Conservation (phyloP, 169 alveolate species). For the Cryptosporidium viatorum region DNA sequence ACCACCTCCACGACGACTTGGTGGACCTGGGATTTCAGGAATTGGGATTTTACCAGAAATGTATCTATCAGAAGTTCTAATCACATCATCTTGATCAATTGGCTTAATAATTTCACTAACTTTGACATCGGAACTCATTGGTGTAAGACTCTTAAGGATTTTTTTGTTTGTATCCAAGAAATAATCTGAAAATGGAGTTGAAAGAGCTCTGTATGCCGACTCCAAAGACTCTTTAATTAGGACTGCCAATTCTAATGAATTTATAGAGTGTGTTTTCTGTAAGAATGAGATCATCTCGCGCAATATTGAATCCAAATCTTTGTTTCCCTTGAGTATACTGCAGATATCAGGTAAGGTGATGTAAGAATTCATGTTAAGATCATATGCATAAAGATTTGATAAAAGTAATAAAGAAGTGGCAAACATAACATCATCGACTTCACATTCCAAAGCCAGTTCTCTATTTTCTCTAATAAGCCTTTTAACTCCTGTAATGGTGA, state of each 20-base stretch:
- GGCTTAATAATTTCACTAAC: constrained; percentile 23
- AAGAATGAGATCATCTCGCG: not conserved
- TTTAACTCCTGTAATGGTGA: constrained; percentile 26
- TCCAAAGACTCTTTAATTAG: constrained; percentile 18
- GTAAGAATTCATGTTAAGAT: not conserved
- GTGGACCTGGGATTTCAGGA: constrained; percentile 73
- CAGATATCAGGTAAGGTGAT: constrained; percentile 18
- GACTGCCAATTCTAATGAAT: not conserved
- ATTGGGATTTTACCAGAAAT: constrained; percentile 26
- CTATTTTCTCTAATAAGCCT: constrained; percentile 9
- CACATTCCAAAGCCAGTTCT: constrained; percentile 18
- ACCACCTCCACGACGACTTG: constrained; percentile 33
- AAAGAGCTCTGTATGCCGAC: constrained; percentile 13
- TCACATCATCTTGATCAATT: constrained; percentile 3
- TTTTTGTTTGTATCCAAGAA: not conserved
- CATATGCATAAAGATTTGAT: not conserved
- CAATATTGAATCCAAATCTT: not conserved
- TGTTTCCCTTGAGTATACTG: not conserved
- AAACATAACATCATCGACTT: not conserved
- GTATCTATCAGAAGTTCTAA: constrained; percentile 48
- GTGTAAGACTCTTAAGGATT: not conserved
- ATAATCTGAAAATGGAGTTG: constrained; percentile 24
- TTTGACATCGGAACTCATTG: not conserved
- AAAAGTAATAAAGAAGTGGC: constrained; percentile 1
- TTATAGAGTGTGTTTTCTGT: not conserved